Base-by-base conservation (phyloP, 1,284 basidiomycete species). In the Earliella scabrosa region DNA sequence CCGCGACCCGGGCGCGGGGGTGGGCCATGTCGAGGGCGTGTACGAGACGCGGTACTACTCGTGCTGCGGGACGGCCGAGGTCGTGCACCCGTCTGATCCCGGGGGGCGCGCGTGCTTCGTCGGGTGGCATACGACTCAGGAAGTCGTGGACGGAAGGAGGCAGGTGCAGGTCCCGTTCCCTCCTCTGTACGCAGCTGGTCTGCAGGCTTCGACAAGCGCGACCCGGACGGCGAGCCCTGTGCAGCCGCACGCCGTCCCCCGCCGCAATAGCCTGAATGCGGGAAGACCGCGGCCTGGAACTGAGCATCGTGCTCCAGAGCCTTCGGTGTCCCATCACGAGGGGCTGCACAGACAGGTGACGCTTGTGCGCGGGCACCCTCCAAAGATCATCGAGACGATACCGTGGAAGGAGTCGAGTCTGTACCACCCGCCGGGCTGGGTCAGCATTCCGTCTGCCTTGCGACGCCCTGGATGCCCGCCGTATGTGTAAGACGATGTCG, bases 391-490 rank as follows among this genome's bases (percentile, higher is more conserved):
- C 23, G 4, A 24, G 35, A 52, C 35, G 43, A 29, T 40, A 3
- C 44, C 50, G 11, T 52, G 50, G 43, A 7, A 10, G 26, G 20
- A 52, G 27, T 39, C 50, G 3, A 45, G 35, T 35, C 13, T 45
- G 50, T 52, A 45, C 18, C 43, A 52, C 18, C 35, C 50, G 7
- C 43, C 43, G n/a, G 50, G 50, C 44, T 52, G 43, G 35, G 23
- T 52, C 23, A 6, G 14, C n/a, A 26, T 52, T 24, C 50, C 41
- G 31, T n/a, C 50, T 14, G 24, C 23, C 9, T 31, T 52, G 34
- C 34, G 50, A 10, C 43, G n/a, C 27, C 27, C 43, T 2, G 43
- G 43, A 14, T 18, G 24, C 7, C 18, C 43, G 27, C 20, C n/a
- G 8, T 31, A 27, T 18, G 43, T 29, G 27, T 45, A 26, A 44